Evolutionary conservation across 257 asterid genomes (phyloP).

Genomic region (Pogostemon cablin): DNA sequence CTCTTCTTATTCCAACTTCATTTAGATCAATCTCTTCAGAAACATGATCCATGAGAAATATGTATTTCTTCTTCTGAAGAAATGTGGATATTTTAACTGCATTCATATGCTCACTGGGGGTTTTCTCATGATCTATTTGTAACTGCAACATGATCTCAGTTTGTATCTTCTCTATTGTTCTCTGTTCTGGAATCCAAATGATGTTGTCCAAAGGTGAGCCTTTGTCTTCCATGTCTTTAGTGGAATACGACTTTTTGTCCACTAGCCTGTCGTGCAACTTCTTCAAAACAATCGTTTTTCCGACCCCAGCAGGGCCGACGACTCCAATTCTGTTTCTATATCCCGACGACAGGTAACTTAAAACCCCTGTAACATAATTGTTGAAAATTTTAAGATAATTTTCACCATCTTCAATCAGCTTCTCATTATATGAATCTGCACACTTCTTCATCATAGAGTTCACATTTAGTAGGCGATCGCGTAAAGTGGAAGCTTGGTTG

Average conservation of each 20-base stretch:
- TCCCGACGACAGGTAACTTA: not conserved
- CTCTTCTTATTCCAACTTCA: not conserved
- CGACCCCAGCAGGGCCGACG: slow-evolving; percentile 6
- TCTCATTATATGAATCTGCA: not conserved
- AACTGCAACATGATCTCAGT: slow-evolving; percentile 24
- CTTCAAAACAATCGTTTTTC: slow-evolving; percentile 17
- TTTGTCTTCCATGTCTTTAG: too few species aligned
- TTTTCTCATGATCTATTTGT: not conserved
- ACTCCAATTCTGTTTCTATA: not conserved
- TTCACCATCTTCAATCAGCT: not conserved
- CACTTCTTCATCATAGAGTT: not conserved
- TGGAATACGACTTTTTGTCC: not conserved
- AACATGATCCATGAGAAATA: slow-evolving; percentile 25
- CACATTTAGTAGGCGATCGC: not conserved
- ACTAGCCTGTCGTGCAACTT: not conserved
- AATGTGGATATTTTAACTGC: not conserved
- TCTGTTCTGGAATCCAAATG: not conserved
- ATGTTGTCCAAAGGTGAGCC: not conserved
- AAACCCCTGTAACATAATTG: not conserved
- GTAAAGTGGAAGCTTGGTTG: not conserved
- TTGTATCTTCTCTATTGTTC: not conserved
- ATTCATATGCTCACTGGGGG: not conserved
- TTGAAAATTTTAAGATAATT: not conserved
- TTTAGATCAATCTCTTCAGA: not conserved
- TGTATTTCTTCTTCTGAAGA: not conserved